Evolutionary conservation across 164 flowering plant species (phyloP), one percentile per base, ranked within the genome.

Genomic region (Magnolia changhungtana): DNA sequence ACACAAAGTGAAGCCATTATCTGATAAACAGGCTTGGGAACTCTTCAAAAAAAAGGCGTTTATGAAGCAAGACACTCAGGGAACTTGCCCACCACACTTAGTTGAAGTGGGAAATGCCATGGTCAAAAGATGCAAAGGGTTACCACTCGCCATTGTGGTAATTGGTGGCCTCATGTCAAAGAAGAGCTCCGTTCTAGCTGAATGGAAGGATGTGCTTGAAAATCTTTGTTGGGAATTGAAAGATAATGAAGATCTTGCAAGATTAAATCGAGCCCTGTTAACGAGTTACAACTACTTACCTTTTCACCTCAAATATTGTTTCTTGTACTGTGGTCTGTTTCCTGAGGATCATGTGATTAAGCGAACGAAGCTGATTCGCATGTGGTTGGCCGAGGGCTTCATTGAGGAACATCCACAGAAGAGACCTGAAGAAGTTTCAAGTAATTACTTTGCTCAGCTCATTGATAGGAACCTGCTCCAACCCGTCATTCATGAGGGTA

Each of bases 381-480:
- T 85, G 16, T 82, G 71, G 80, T 68, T 81, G 13, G 81, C 83
- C 16, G 76, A 81, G 31, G 84, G 82, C 11, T 79, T 76, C 55
- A 55, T 82, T 27, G 27, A 19, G 13, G 50, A 65, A 13, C 21
- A 50, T 16, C 10, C 9, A 66, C 37, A 58, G 0, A n/a, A 31
- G 1, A 64, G 21, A 16, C 64, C 37, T 59, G 77, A 75, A 50
- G 75, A 70, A 7, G 58, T n/a, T 4, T 78, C 72, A 10, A 67
- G 64, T 19, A 13, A 51, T 29, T 79, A 75, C 71, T 58, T 79
- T n/a, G 52, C 66, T 23, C 75, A 75, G 24, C 66, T 79, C 4
- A 21, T 75, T 6, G 7, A 19, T 21, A 50, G 77, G 24, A 66
- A 31, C 37, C 19, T 80, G 76, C 66, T 80, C 69, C 79, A 76